Conservation (phyloP, 768 basidiomycete genomes). For the Exidia glandulosa region DNA sequence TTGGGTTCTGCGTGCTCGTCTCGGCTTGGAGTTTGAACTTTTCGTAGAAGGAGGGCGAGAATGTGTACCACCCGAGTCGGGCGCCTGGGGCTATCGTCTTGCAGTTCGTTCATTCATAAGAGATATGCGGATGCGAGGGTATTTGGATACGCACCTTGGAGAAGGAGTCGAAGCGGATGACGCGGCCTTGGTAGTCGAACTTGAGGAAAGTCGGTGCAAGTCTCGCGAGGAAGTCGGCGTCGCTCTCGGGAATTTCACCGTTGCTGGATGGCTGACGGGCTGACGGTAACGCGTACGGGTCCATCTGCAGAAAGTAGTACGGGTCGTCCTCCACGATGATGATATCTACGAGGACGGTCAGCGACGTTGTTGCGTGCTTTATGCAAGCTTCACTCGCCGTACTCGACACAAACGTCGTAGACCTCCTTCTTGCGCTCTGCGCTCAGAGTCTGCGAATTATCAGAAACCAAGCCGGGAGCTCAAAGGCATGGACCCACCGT, state of each 20-base stretch:
- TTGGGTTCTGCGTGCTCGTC: conserved; percentile 56
- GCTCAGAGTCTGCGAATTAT: conserved; percentile 40
- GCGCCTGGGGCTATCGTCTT: conserved; percentile 74
- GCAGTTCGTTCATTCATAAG: background rate
- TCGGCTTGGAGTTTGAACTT: conserved; percentile 60
- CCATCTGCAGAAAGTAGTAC: conserved; percentile 65
- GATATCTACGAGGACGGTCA: conserved; percentile 34
- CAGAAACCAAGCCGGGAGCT: background rate
- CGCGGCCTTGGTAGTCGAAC: conserved; percentile 70
- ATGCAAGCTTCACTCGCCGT: conserved; percentile 42
- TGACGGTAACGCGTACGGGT: conserved; percentile 37
- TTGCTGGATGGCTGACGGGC: conserved; percentile 20
- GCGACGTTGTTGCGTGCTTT: background rate
- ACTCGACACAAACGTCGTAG: conserved; percentile 72
- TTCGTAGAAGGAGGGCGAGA: conserved; percentile 65
- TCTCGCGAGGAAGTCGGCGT: conserved; percentile 35
- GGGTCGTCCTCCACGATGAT: conserved; percentile 81
- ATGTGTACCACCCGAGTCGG: conserved; percentile 72
- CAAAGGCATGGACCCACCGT: conserved; percentile 31
- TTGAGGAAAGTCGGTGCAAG: conserved; percentile 52
- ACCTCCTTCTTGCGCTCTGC: conserved; percentile 59
- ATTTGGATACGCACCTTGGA: conserved; percentile 25
- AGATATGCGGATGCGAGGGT: too few relatives aligned
- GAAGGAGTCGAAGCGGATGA: conserved; percentile 74
- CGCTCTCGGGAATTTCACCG: conserved; percentile 5